Evolutionary conservation across 208 protist species (phyloP).

Genomic region (Crithidia mellificae): DNA sequence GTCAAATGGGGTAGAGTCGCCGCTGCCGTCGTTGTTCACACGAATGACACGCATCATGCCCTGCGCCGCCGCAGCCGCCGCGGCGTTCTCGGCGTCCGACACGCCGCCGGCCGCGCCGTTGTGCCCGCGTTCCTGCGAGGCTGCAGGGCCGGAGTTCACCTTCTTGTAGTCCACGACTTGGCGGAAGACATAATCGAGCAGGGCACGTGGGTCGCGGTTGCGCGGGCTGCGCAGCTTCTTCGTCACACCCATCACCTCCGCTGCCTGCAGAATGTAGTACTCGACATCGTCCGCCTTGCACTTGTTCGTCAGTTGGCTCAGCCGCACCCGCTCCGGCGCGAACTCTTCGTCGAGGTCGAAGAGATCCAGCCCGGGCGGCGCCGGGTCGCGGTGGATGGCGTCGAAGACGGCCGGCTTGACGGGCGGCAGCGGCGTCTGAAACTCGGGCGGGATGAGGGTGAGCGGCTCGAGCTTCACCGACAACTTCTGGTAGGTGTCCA

Average conservation of each 20-base stretch:
- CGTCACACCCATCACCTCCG: constrained; percentile 94
- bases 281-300: constrained; percentile 93
- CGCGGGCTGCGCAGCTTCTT: constrained; percentile 89
- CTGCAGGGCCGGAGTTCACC: constrained; percentile 43
- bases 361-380: constrained; percentile 92
- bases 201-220: constrained; percentile 84
- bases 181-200: constrained; percentile 93
- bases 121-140: constrained; percentile 10
- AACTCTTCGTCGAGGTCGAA: constrained; percentile 97
- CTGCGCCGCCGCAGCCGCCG: constrained; percentile 45
- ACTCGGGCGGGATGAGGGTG: constrained; percentile 95
- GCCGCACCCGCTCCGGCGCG: constrained; percentile 92
- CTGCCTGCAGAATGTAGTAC: constrained; percentile 93
- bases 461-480: constrained; percentile 94
- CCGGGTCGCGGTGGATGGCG: constrained; percentile 91
- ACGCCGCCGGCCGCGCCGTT: constrained; percentile 1
- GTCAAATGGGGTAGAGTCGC: constrained; percentile 80
- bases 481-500: constrained; percentile 90
- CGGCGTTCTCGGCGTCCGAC: constrained; percentile 18
- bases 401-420: constrained; percentile 94
- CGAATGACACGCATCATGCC: constrained; percentile 86
- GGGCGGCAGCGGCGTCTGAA: constrained; percentile 94
- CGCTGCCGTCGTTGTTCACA: constrained; percentile 47
- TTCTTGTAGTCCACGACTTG: constrained; percentile 95
- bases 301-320: constrained; percentile 96